These are phyloP conservation scores for Aspergillus pseudoviridinutans DNA, from an alignment of 2,329 filamentous ascomycete genomes.

Conservation along the genomic window DNA sequence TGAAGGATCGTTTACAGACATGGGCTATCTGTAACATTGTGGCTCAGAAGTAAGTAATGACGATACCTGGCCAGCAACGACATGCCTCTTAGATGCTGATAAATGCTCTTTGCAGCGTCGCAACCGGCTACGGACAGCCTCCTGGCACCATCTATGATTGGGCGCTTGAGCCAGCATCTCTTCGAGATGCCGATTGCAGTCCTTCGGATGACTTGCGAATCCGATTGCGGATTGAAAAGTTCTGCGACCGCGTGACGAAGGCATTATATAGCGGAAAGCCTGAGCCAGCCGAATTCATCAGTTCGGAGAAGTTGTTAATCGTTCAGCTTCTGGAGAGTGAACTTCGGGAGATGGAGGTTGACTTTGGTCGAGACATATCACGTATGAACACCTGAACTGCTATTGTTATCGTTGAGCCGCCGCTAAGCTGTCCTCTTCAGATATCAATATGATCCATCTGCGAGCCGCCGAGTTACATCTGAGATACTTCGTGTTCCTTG, in stretches of 20 bases:
- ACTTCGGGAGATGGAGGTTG: conserved; percentile 50
- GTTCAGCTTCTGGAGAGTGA: conserved; percentile 44
- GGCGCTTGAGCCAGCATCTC: conserved; percentile 47
- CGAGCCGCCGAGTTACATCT: conserved; percentile 44
- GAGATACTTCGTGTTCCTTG: conserved; percentile 45
- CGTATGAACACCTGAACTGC: conserved; percentile 15
- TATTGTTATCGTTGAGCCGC: not conserved
- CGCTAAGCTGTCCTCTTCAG: conserved; percentile 15
- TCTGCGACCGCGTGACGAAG: conserved; percentile 55
- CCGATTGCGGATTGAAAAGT: conserved; percentile 54
- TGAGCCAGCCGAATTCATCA: conserved; percentile 49
- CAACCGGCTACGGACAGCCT: conserved; percentile 61
- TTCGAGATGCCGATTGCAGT: conserved; percentile 42
- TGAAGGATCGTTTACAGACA: conserved; percentile 60
- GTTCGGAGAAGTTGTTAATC: conserved; percentile 40
- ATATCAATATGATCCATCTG: conserved; percentile 45
- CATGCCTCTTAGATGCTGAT: conserved; percentile 7
- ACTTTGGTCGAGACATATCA: conserved; percentile 39
- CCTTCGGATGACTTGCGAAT: conserved; percentile 49
- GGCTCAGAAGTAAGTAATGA: conserved; percentile 54
- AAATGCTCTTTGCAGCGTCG: conserved; percentile 44
- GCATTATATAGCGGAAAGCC: conserved; percentile 53
- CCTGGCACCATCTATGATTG: conserved; percentile 58
- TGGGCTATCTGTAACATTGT: conserved; percentile 66
- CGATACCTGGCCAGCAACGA: not conserved